A percentile compares a stretch with the other conserved stretches of the same genome.
Conservation (phyloP, 164 flowering plant species). For the Echeveria elegans region DNA sequence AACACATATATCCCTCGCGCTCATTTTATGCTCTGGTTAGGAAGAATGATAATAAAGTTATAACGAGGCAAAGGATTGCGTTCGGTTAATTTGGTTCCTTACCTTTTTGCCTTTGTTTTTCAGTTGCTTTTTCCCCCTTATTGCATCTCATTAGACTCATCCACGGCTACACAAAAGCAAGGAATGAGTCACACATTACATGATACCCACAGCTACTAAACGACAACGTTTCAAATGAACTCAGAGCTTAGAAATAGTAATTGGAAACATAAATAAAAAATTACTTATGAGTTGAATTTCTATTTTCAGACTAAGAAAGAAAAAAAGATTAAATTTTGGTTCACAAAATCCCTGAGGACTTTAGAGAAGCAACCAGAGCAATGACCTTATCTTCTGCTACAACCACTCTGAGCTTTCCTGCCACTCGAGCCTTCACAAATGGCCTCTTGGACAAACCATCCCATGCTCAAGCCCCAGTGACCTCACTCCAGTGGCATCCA, state of each 20-base stretch:
- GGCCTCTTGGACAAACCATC: slow-evolving; percentile 8
- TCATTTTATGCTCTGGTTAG: neutral
- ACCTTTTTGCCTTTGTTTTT: neutral
- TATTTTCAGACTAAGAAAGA: too few species aligned
- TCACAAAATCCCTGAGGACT: neutral
- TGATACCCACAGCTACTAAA: too few species aligned
- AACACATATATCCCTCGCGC: neutral
- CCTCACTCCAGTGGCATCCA: neutral
- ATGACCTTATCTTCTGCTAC: slow-evolving; percentile 27
- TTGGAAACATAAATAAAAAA: too few species aligned
- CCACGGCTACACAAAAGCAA: too few species aligned
- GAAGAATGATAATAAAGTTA: neutral
- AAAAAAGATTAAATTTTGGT: slow-evolving; percentile 20
- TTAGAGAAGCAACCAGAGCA: neutral
- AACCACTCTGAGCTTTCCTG: slow-evolving; percentile 8
- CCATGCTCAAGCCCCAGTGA: slow-evolving; percentile 4
- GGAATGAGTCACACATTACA: too few species aligned
- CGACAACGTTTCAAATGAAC: too few species aligned
- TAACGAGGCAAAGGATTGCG: neutral
- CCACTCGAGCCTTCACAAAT: slow-evolving; percentile 10
- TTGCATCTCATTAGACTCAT: too few species aligned
- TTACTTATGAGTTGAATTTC: too few species aligned
- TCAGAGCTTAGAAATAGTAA: too few species aligned
- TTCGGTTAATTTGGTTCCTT: neutral
- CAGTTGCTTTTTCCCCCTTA: neutral